These are phyloP conservation scores for Chaetomium cochliodes DNA, from an alignment of 495 filamentous ascomycete genomes.

Conservation along the genomic window DNA sequence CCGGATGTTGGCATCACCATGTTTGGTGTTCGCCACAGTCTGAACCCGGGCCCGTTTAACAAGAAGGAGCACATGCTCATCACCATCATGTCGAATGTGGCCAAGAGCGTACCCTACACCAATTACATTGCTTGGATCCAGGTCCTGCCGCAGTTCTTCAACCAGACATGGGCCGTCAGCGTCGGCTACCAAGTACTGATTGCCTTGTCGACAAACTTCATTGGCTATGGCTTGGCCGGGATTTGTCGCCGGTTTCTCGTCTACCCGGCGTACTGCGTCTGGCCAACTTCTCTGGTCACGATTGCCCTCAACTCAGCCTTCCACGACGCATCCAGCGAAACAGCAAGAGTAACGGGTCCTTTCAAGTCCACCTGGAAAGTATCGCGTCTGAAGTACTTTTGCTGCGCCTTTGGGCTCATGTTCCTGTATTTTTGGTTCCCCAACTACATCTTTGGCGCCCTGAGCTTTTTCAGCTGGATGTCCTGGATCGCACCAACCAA, in stretches of 20 bases:
- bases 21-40: slow-evolving; percentile 38
- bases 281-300: slow-evolving; percentile 45
- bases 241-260: slow-evolving; percentile 58
- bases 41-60: slow-evolving; percentile 53
- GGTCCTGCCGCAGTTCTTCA: slow-evolving; percentile 43
- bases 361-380: slow-evolving; percentile 37
- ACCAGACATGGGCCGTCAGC: slow-evolving; percentile 40
- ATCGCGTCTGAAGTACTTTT: slow-evolving; percentile 41
- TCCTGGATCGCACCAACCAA: slow-evolving; percentile 46
- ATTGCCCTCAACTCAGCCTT: slow-evolving; percentile 48
- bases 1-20: slow-evolving; percentile 43
- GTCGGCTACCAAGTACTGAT: slow-evolving; percentile 47
- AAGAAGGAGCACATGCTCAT: slow-evolving; percentile 55
- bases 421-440: slow-evolving; percentile 49
- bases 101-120: slow-evolving; percentile 40
- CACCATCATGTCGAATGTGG: slow-evolving; percentile 47
- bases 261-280: slow-evolving; percentile 46
- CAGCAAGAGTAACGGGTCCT: slow-evolving; percentile 34
- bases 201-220: slow-evolving; percentile 48
- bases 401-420: slow-evolving; percentile 37
- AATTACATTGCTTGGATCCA: slow-evolving; percentile 49
- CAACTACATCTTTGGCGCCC: slow-evolving; percentile 42
- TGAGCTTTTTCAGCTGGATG: slow-evolving; percentile 46
- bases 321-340: slow-evolving; percentile 37
- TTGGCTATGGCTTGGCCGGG: slow-evolving; percentile 54